A percentile compares a stretch with the other conserved stretches of the same genome.
phyloP scores from a whole-genome alignment of 768 basidiomycete genomes.

The Ephemerocybe angulata region DNA sequence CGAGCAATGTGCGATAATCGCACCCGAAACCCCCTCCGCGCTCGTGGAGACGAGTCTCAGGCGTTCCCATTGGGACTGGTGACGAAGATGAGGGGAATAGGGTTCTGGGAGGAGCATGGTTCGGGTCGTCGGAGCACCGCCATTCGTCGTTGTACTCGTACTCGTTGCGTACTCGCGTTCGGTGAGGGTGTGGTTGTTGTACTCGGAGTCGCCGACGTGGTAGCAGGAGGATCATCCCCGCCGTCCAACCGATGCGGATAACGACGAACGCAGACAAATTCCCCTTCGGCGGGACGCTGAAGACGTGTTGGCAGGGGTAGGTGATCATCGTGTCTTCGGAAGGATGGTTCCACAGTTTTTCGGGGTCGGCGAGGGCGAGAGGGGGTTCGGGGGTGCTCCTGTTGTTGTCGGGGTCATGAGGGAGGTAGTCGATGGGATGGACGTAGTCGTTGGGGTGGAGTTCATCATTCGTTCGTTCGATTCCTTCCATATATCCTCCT shows the following conservation, averaged over 20 bases:
- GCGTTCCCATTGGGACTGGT: conserved; percentile 42
- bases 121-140: too few species aligned
- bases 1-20: conserved; percentile 41
- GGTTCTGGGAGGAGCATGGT: conserved; percentile 34
- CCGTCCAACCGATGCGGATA: too few species aligned
- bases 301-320: conserved; percentile 32
- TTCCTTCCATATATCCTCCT: not conserved
- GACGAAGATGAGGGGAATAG: conserved; percentile 45
- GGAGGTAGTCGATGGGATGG: too few species aligned
- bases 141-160: too few species aligned
- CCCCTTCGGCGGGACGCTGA: conserved; percentile 29
- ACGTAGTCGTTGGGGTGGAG: too few species aligned
- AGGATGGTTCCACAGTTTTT: conserved; percentile 35
- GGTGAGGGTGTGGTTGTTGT: too few species aligned
- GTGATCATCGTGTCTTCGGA: conserved; percentile 33
- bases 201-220: too few species aligned
- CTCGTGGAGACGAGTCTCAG: conserved; percentile 38
- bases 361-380: not conserved
- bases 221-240: too few species aligned
- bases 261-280: conserved; percentile 8
- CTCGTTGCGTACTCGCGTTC: not conserved
- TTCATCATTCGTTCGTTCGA: not conserved
- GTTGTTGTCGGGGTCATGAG: not conserved
- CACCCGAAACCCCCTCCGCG: conserved; percentile 31
- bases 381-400: not conserved